A percentile compares a stretch with the other conserved stretches of the same genome.
Conservation (phyloP, 805 yeast genomes). For the Starmera amethionina region DNA sequence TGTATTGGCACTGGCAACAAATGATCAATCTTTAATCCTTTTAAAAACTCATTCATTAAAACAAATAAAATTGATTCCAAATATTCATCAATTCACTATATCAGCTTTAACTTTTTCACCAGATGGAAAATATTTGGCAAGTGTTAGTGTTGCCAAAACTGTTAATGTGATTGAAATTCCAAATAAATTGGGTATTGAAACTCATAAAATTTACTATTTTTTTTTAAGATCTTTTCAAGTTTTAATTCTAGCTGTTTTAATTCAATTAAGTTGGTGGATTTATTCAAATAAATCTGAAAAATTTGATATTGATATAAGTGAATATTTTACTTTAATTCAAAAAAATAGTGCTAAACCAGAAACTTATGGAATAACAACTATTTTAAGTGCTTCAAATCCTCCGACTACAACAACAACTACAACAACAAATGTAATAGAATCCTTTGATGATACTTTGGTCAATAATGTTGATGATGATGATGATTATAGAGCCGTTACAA, state of each 20-base stretch:
- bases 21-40: constrained; percentile 49
- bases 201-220: constrained; percentile 15
- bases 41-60: constrained; percentile 36
- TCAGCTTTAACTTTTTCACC: constrained; percentile 65
- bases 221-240: constrained; percentile 13
- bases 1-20: constrained; percentile 32
- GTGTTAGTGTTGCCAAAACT: constrained; percentile 68
- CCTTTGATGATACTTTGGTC: not conserved
- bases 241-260: constrained; percentile 3
- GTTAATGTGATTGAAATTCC: constrained; percentile 59
- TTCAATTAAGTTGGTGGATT: constrained; percentile 6
- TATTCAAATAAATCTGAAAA: constrained; percentile 6
- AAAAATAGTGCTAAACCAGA: not conserved
- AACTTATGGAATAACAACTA: no score
- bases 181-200: constrained; percentile 25
- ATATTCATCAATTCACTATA: constrained; percentile 61
- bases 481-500: no score
- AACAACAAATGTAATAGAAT: not conserved
- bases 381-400: not conserved
- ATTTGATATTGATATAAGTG: constrained; percentile 9
- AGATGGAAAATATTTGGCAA: constrained; percentile 57
- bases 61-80: constrained; percentile 40
- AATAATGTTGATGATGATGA: no score
- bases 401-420: not conserved
- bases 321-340: constrained; percentile 15